A percentile compares a stretch with the other conserved stretches of the same genome.
These are phyloP conservation scores for Porpolomopsis calyptriformis DNA, from an alignment of 768 basidiomycete genomes.

Conservation along the genomic window DNA sequence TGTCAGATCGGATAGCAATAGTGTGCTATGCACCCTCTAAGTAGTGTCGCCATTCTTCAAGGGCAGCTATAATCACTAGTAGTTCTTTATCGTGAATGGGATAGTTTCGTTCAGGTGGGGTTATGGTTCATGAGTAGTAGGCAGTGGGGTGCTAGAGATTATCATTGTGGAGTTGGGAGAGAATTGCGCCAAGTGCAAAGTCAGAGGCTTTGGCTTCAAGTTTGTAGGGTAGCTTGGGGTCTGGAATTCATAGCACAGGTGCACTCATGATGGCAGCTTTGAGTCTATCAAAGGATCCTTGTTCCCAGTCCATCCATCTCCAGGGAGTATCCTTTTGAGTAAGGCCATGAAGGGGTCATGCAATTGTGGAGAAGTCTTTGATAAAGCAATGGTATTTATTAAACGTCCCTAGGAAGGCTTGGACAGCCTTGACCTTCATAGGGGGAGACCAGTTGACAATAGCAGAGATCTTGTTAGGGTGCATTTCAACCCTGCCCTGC, in stretches of 20 bases:
- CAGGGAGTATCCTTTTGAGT: neutral
- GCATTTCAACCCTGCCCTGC: neutral
- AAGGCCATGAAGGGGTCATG: neutral
- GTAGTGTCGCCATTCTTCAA: conserved; percentile 19
- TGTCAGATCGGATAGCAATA: neutral
- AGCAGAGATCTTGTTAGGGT: neutral
- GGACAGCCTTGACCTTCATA: neutral
- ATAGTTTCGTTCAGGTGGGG: conserved; percentile 32
- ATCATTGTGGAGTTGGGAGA: conserved; percentile 4
- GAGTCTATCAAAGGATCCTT: neutral
- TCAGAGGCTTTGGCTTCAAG: neutral
- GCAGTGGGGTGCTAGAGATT: neutral
- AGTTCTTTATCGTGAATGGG: conserved; percentile 37
- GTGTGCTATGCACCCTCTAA: conserved; percentile 10
- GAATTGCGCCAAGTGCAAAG: neutral
- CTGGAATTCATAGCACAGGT: neutral
- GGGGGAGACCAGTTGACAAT: neutral
- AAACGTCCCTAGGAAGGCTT: neutral
- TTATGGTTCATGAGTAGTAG: conserved; percentile 21
- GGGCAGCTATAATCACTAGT: conserved; percentile 30
- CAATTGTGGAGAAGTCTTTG: neutral
- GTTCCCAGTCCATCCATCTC: neutral
- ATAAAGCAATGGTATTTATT: neutral
- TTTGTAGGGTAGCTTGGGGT: neutral
- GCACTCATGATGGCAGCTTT: neutral